Base-by-base conservation (phyloP, 2,329 filamentous ascomycete species). In the Paecilomyces niveus region DNA sequence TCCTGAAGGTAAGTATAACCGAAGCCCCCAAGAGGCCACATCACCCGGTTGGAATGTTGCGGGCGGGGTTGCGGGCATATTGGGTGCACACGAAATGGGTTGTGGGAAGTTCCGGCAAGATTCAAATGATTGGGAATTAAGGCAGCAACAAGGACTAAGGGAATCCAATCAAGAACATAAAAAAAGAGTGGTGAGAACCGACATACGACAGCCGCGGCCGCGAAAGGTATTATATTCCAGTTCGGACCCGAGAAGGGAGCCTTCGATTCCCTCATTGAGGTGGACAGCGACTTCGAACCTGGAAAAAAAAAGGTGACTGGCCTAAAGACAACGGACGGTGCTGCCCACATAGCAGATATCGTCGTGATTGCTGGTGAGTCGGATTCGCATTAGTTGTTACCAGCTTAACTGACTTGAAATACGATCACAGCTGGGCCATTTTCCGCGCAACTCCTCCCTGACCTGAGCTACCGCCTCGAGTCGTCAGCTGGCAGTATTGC, bases 401-500 rank as follows among this genome's bases (percentile, higher is more conserved):
- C 15, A 15, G 1, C 13, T n/a, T 29, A 4, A 49, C 53, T 32
- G 4, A 45, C 55, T 61, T n/a, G n/a, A 32, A 63, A 18, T 13
- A 24, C 32, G 9, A 54, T 24, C 22, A 49, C 11, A 72, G 70
- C 70, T 24, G 70, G 69, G 5, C 70, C 70, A 1, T 71, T 69
- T 55, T 70, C 70, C 0, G 71, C 70, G 1, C 69, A 72, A 53
- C 57, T 71, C 10, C 56, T 71, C 10, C 66, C 67, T 2, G 63
- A 67, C 15, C 56, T 71, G 32, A 64, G 65, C 24, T 69, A 68
- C 26, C 67, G 69, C 22, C 63, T 71, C 0, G 68, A 71, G 57
- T 71, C 68, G 0, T 69, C 68, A 8, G 68, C 66, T 2, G 68
- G 68, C 8, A 70, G 68, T 32, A 31, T 69, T 7, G 69, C 65